Conservation (phyloP, 257 asterid species). For the Thymus quinquecostatus region DNA sequence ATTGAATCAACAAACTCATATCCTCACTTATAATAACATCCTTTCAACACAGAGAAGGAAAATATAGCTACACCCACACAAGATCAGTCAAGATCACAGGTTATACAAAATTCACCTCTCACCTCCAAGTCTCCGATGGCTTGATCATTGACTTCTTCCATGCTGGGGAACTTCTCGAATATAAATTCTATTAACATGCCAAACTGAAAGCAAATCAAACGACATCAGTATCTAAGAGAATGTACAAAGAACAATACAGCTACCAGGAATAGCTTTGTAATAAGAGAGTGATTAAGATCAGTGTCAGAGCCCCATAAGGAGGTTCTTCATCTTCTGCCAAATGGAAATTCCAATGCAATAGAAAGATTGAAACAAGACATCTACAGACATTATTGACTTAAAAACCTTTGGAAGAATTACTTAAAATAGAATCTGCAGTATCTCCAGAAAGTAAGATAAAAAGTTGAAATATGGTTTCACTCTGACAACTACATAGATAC, state of each 20-base stretch:
- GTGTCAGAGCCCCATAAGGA: constrained; percentile 12
- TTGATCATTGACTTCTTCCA: constrained; percentile 69
- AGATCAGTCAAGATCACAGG: constrained; percentile 4
- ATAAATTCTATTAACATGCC: constrained; percentile 93
- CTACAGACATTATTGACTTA: neutral
- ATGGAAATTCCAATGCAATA: constrained; percentile 15
- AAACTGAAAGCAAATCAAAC: constrained; percentile 59
- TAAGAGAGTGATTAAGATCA: neutral
- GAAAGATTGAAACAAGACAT: constrained; percentile 4
- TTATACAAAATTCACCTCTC: constrained; percentile 35
- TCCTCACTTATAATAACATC: neutral
- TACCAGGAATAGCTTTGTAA: neutral
- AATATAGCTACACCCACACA: constrained; percentile 22
- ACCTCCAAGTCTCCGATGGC: constrained; percentile 95
- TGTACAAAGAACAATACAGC: constrained; percentile 13
- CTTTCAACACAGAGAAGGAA: constrained; percentile 20
- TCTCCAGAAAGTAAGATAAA: neutral
- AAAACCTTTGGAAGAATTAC: neutral
- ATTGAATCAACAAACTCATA: neutral
- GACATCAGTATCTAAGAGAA: constrained; percentile 29
- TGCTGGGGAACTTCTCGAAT: constrained; percentile 67
- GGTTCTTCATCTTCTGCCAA: constrained; percentile 20
- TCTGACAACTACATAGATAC: neutral
- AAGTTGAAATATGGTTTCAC: neutral
- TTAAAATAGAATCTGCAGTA: neutral